Evolutionary conservation across 139 green algal species (phyloP), one percentile per base, ranked within the genome.

Genomic region (Desmodesmus armatus): DNA sequence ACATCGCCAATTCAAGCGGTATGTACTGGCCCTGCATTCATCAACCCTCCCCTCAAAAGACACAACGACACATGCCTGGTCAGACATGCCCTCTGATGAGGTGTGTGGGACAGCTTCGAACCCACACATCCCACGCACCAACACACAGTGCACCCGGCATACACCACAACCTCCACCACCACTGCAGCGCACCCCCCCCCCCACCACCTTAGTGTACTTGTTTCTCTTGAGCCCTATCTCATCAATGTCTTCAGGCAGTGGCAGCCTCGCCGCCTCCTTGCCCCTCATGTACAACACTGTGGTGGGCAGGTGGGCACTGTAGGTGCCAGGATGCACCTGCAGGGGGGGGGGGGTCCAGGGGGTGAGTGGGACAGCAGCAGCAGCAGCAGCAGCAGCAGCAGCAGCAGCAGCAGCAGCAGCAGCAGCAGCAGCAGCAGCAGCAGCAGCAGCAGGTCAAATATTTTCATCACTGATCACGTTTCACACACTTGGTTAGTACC

Each of bases 211-310:
- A 13, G 49, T 82, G 53, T 37, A 71, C 17, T 67, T 35, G 19
- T 69, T 69, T 3, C 3, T 3, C 35, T 31, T 60, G 35, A 66
- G 17, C 39, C 37, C 40, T 3, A 66, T 35, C 27, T 82, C 49
- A 9, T 80, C 44, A 25, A 25, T 29, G 23, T 33, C 29, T 17
- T 3, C 51, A n/a, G 35, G 23, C 5, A 37, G 9, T 2, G 88
- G 87, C 67, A 91, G 37, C 7, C 88, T 73, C 1, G 27, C n/a
- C n/a, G 66, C 47, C 55, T 91, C 88, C 80, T 88, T 71, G 2
- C 88, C 88, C n/a, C 83, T 82, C 39, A 88, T 80, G 41, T 72
- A 91, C 23, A 69, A 27, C 3, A 70, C 49, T 3, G 88, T 55
- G 5, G 88, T 66, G 0, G 88, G 88, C 75, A 91, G 67, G 67